Evolutionary conservation across 257 asterid genomes (phyloP), one percentile per base, ranked within the genome.

Genomic region (Knoxia roxburghii): DNA sequence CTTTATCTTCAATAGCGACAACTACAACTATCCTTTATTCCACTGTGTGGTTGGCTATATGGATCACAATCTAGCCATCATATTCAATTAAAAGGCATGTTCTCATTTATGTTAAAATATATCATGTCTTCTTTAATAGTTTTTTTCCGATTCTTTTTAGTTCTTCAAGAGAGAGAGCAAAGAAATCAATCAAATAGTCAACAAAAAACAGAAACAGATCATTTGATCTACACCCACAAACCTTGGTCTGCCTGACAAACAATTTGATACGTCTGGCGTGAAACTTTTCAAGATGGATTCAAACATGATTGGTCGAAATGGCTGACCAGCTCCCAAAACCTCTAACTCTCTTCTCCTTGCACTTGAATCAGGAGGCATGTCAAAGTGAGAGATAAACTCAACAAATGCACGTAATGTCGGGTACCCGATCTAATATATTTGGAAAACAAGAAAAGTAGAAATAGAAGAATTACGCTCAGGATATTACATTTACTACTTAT

Each of bases 231-330:
- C 53, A 39, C 30, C 40, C 40, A 68, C 88, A 26, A 68, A 86
- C 96, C 96, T 85, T 55, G 88, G 90, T 77, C 96, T 77, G 81
- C 92, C 92, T 46, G 88, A 80, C 77, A 83, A 76, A 80, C 81
- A 85, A 75, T 83, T 84, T 32, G 77, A 72, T 54, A 87, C 83
- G 78, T 87, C 95, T 29, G 96, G 95, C 63, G 96, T 85, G 81
- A 89, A 89, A 61, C 58, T 77, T 78, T 83, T 78, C 77, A 89
- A 80, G 76, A 83, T 73, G 71, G 84, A 68, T 73, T 87, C 92
- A 80, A 87, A 89, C 96, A 89, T 85, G 71, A 87, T 57, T 71
- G 96, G 96, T 18, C 84, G 87, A 64, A 87, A 79, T 72, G 96
- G 84, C 68, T 32, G 69, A 75, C 89, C 96, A 77, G 85, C 78